Conservation (phyloP, 352 stramenopile species). For the Phytophthora crassamura region DNA sequence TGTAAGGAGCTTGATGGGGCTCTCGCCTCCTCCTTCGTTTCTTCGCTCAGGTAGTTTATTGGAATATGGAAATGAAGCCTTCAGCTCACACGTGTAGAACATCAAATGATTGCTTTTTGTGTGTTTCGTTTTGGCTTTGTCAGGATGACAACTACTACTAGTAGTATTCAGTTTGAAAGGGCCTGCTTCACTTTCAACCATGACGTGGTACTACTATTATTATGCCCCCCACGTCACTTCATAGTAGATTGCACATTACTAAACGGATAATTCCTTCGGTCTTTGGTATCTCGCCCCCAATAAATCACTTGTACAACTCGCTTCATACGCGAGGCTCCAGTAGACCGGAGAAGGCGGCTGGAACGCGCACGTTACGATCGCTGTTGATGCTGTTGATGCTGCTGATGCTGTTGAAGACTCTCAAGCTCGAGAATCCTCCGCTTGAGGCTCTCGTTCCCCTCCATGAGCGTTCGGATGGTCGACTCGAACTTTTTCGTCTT, state of each 20-base stretch:
- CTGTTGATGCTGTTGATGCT: constrained; percentile 19
- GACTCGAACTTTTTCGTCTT: constrained; percentile 84
- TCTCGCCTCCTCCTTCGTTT: constrained; percentile 39
- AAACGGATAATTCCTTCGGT: constrained; percentile 11
- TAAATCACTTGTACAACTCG: constrained; percentile 42
- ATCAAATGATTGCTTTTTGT: background rate
- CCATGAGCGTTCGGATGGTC: constrained; percentile 80
- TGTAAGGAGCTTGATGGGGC: constrained; percentile 55
- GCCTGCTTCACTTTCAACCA: background rate
- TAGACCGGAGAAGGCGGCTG: background rate
- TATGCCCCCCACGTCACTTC: no score
- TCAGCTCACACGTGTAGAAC: constrained; percentile 27
- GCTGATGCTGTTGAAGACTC: constrained; percentile 9
- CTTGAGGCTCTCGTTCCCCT: constrained; percentile 79
- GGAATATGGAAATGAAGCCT: constrained; percentile 55
- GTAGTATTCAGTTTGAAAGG: constrained; percentile 14
- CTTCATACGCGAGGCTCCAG: constrained; percentile 22
- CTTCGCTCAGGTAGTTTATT: constrained; percentile 69
- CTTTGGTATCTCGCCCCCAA: constrained; percentile 16
- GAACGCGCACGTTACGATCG: constrained; percentile 17
- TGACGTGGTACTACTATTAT: no score
- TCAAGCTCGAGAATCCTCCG: constrained; percentile 72
- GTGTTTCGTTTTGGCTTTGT: no score
- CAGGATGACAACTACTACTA: no score
- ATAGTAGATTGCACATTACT: constrained; percentile 24